These are phyloP conservation scores for Chlamydomonas sp. DNA, from an alignment of 139 green algal species.

Conservation along the genomic window DNA sequence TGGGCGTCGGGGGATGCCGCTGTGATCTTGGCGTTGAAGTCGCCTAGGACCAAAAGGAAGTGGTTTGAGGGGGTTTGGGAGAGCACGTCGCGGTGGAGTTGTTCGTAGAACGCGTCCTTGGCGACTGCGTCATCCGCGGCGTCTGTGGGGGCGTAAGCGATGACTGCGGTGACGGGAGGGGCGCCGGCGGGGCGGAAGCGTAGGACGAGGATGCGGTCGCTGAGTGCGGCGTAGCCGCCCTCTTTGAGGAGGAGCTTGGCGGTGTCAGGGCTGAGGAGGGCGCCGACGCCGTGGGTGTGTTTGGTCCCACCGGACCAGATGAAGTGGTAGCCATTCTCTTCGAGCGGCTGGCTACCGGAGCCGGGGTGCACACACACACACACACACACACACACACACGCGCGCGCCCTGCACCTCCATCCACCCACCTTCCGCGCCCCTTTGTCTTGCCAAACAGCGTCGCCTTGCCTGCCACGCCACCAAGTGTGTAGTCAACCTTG, in stretches of 20 bases:
- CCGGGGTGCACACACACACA: background rate
- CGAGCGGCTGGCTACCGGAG: background rate
- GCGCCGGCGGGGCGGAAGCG: no score
- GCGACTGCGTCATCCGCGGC: no score
- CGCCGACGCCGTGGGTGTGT: no score
- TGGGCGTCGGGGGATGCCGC: no score
- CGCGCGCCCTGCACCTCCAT: background rate
- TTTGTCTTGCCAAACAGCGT: background rate
- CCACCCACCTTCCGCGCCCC: background rate
- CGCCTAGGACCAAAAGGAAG: background rate
- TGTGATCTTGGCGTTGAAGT: background rate
- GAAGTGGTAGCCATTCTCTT: background rate
- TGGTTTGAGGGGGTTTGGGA: background rate
- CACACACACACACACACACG: background rate
- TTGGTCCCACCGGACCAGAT: no score
- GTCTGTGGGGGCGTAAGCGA: no score
- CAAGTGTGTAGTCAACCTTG: constrained; percentile 18
- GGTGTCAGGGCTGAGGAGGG: no score
- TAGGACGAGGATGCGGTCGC: no score
- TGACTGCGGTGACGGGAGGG: no score
- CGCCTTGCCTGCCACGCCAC: constrained; percentile 12
- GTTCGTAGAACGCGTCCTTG: background rate
- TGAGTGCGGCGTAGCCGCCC: no score
- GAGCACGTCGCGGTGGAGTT: background rate
- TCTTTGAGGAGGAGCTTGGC: no score